phyloP scores from a whole-genome alignment of 108 stramenopile species.

The Stephanodiscus minutulus region DNA sequence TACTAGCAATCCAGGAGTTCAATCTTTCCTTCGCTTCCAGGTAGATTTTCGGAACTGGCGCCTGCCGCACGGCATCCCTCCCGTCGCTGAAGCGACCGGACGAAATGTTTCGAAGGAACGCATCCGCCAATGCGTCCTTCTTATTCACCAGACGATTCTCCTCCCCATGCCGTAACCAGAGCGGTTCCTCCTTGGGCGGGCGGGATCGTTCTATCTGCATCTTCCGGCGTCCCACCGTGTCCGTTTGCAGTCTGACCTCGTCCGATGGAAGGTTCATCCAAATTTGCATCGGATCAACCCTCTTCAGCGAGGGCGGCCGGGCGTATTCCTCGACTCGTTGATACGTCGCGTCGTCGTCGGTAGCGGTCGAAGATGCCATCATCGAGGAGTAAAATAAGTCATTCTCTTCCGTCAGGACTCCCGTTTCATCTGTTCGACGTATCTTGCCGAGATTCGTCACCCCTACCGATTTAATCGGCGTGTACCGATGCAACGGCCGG shows the following conservation, averaged over 20 bases:
- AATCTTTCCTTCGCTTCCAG: background rate
- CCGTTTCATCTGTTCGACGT: conserved; percentile 60
- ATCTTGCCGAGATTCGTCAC: conserved; percentile 60
- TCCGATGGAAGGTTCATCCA: background rate
- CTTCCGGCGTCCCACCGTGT: conserved; percentile 20
- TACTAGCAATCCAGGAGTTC: background rate
- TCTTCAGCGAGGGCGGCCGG: conserved; percentile 48
- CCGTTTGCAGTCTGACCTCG: conserved; percentile 7
- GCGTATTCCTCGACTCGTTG: conserved; percentile 15
- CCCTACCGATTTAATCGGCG: conserved; percentile 56
- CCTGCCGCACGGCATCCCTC: background rate
- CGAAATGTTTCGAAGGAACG: conserved; percentile 41
- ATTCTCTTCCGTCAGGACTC: conserved; percentile 61
- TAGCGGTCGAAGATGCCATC: conserved; percentile 1
- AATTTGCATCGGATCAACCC: conserved; percentile 50
- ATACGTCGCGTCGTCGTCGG: background rate
- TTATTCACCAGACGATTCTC: conserved; percentile 23
- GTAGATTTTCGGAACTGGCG: background rate
- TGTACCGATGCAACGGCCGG: conserved; percentile 75
- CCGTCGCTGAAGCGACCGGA: conserved; percentile 55
- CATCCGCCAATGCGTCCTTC: conserved; percentile 25
- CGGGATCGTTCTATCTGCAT: conserved; percentile 71
- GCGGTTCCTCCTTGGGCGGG: conserved; percentile 80
- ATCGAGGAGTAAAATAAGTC: conserved; percentile 64
- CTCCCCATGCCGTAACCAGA: conserved; percentile 81